Evolutionary conservation across 2,329 filamentous ascomycete species (phyloP).

Genomic region (Cordyceps farinosa): DNA sequence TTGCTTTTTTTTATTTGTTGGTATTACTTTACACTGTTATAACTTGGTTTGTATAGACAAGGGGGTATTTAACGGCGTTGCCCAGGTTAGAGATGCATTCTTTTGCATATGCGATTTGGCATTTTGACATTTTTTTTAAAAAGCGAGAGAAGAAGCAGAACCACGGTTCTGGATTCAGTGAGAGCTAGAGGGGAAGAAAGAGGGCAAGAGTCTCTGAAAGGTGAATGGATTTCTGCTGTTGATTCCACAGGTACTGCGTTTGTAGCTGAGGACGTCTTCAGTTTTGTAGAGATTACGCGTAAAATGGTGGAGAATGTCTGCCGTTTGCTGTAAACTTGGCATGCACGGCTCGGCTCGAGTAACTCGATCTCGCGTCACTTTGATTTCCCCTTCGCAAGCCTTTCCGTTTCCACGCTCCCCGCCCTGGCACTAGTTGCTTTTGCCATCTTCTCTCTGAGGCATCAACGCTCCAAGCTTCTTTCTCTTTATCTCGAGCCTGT

Average conservation of each 20-base stretch:
- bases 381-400: neutral
- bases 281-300: neutral
- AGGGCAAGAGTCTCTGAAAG: neutral
- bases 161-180: neutral
- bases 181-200: neutral
- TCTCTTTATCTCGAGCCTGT: neutral
- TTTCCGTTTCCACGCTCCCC: neutral
- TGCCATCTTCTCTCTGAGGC: too few relatives aligned
- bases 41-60: neutral
- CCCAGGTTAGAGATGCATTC: neutral
- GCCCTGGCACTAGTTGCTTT: neutral
- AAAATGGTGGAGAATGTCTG: neutral
- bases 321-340: neutral
- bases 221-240: constrained; percentile 5
- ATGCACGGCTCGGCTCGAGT: neutral
- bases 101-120: neutral
- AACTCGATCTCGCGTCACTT: neutral
- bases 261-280: neutral
- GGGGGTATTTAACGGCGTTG: neutral
- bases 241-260: neutral
- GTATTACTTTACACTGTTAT: neutral
- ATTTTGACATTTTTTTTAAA: neutral
- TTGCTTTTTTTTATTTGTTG: neutral
- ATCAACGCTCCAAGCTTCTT: too few relatives aligned
- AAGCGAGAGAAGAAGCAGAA: neutral